Evolutionary conservation across 139 green algal species (phyloP), one percentile per base, ranked within the genome.

Genomic region (Helicosporidium sp.): DNA sequence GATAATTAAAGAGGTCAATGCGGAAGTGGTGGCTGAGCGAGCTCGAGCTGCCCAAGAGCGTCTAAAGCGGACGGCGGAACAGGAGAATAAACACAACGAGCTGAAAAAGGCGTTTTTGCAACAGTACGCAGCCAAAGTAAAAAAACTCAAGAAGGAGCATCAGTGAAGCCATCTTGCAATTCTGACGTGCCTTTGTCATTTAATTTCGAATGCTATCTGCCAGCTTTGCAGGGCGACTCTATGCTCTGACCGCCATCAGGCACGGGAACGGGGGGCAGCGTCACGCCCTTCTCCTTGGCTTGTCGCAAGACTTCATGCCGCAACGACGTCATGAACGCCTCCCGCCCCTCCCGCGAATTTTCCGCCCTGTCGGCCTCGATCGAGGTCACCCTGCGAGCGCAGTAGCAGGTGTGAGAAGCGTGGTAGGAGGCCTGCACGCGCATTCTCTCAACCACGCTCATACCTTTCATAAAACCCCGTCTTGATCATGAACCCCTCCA

Each of bases 401-500:
- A 26, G 6, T 24, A 37, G 10, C 41, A 29, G 24, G 24, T 35
- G 12, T 27, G 41, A 27, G 10, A 16, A 13, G 10, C 7, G 7
- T 19, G 46, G 7, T 6, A 29, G 1, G 23, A 35, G 7, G 18
- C 13, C 10, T 42, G 42, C 10, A 2, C 15, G 8, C 27, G 6
- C 8, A 44, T 8, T n/a, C 34, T 7, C 7, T 43, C 10, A 17
- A 17, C 18, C 22, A 42, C 26, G 0, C 19, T 20, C 51, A 48
- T 49, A 77, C 61, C 77, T 78, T 15, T 79, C 52, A 29, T 87
- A 93, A 52, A 93, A 93, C 26, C 82, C 82, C 13, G 80, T 93
- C 29, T 78, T 75, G 41, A 91, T 80, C 82, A 93, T 93, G 53
- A 93, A 93, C 0, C 62, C 4, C 61, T 93, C 82, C 78, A 93